Conservation (phyloP, 1,284 basidiomycete genomes). For the Cryptococcus hybrid region DNA sequence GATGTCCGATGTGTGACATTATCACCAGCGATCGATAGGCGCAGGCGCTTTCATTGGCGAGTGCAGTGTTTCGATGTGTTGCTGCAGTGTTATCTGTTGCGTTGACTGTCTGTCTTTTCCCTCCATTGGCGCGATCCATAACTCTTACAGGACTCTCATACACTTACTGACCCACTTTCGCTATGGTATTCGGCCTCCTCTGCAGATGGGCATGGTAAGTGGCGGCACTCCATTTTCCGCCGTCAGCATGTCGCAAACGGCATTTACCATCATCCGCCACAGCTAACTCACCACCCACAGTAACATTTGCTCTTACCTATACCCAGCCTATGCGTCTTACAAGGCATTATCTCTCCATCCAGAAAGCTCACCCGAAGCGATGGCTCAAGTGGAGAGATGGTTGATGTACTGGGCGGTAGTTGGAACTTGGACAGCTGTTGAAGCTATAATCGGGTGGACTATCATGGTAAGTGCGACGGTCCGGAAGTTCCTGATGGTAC, state of each 20-base stretch:
- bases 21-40: not conserved
- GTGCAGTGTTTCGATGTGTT: not conserved
- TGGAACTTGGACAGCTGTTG: constrained; percentile 63
- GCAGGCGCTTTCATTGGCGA: too few species aligned
- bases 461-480: constrained; percentile 60
- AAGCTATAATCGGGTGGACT: constrained; percentile 66
- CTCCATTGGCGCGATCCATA: not conserved
- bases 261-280: too few species aligned
- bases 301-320: constrained; percentile 45
- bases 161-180: not conserved
- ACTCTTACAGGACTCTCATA: not conserved
- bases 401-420: constrained; percentile 59
- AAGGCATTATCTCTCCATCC: constrained; percentile 59
- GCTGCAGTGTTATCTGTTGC: not conserved
- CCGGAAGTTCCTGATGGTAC: not conserved
- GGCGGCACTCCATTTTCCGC: not conserved
- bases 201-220: constrained; percentile 13
- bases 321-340: constrained; percentile 52
- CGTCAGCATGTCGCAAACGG: not conserved
- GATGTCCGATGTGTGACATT: not conserved
- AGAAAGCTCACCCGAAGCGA: constrained; percentile 58
- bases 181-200: constrained; percentile 14
- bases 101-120: not conserved
- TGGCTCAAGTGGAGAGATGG: constrained; percentile 54
- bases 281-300: constrained; percentile 12